A percentile compares a stretch with the other conserved stretches of the same genome.
phyloP scores from a whole-genome alignment of 2,329 filamentous ascomycete genomes.

The Colletotrichum karsti region DNA sequence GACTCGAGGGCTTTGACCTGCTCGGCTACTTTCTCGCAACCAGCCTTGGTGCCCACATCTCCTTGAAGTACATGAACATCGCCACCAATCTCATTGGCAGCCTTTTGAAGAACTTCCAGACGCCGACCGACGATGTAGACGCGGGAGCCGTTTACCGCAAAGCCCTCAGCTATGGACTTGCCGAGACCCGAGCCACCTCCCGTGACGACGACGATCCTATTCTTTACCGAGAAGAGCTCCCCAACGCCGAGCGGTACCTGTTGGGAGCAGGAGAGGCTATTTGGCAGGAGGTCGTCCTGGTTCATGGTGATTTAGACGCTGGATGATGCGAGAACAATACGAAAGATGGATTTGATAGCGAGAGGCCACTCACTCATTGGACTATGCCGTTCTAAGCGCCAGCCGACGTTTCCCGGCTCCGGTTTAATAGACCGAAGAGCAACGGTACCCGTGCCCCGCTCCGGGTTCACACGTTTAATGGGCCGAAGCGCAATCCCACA shows the following conservation, averaged over 20 bases:
- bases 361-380: too few species aligned
- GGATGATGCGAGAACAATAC: too few species aligned
- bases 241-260: slow-evolving; percentile 34
- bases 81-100: slow-evolving; percentile 33
- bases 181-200: slow-evolving; percentile 55
- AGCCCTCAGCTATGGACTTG: slow-evolving; percentile 51
- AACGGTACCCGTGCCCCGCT: too few species aligned
- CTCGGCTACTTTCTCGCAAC: slow-evolving; percentile 34
- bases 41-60: slow-evolving; percentile 34
- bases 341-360: too few species aligned
- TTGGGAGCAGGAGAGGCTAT: slow-evolving; percentile 16
- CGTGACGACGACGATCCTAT: slow-evolving; percentile 50
- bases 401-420: too few species aligned
- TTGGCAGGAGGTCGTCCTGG: too few species aligned
- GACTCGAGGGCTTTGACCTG: slow-evolving; percentile 32
- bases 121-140: slow-evolving; percentile 55
- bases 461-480: too few species aligned
- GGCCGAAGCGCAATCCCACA: too few species aligned
- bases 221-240: slow-evolving; percentile 47
- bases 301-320: too few species aligned
- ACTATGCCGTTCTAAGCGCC: too few species aligned
- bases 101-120: slow-evolving; percentile 49
- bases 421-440: too few species aligned
- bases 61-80: slow-evolving; percentile 36
- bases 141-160: slow-evolving; percentile 52